Evolutionary conservation across 306 rosid genomes (phyloP), one percentile per base, ranked within the genome.

Genomic region (Calophaca sinica): DNA sequence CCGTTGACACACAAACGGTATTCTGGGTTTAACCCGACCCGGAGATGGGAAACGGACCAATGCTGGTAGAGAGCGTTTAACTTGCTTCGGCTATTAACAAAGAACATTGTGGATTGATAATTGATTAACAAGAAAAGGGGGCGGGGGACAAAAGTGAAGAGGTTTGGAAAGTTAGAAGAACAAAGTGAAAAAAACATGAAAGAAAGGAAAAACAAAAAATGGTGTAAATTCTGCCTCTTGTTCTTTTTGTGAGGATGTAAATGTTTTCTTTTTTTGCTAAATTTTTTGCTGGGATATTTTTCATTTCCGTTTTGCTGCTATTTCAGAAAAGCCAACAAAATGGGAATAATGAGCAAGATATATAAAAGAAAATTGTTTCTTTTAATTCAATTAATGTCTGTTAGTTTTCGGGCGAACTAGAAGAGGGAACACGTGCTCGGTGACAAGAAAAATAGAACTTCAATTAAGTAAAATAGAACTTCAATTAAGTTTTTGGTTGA

Each of bases 21-120:
- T 50, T 6, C 86, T 14, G 90, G 86, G 71, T 88, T 76, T 53
- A 77, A 80, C 75, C 3, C 83, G 79, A 84, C 86, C 65, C 89
- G 96, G 10, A 80, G 90, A 42, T 94, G 98, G 98, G 97, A 94
- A 72, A 94, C 97, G 26, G 97, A 94, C 33, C 98, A 94, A 89
- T 94, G 98, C 79, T 94, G 98, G 98, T 94, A 94, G 77, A 42
- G 5, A 51, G 61, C 49, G 72, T 9, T 29, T 9, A 39, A 52
- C 5, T 48, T 49, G 6, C 14, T 35, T 35, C 1, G 51, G 29
- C 6, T 1, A 79, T 53, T 45, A 39, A 63, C 20, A 51, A 58
- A 38, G 35, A 33, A 64, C 32, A 13, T 2, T 68, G 45, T 68
- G 33, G 48, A 68, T 32, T 67, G n/a, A 6, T 36, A 3, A 36